Base-by-base conservation (phyloP, 208 protist genomes). In the Acanthamoeba lugdunensis region DNA sequence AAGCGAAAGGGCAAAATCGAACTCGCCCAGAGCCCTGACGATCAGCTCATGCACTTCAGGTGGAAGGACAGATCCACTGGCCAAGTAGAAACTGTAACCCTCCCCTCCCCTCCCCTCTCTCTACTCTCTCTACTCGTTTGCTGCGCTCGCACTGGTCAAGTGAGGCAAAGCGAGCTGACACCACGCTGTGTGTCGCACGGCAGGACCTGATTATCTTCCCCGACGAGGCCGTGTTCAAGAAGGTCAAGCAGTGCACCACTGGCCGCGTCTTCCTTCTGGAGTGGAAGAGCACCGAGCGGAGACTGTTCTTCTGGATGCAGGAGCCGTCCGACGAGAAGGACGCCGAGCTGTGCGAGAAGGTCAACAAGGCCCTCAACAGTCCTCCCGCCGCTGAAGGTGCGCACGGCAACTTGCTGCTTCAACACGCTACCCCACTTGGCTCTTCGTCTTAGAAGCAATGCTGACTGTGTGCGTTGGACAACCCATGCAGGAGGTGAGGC, bases 251-350 rank as follows among this genome's bases (percentile, higher is more conserved):
- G 52, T 94, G 91, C 79, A 96, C 94, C 28, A 96, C 95, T 1
- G 95, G 96, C 37, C 73, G 95, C 9, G 95, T 97, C 5, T 97
- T 85, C 79, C 69, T 96, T 41, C 82, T 97, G 52, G 67, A 94
- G 25, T 97, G 96, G 61, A 84, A 94, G n/a, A 37, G 16, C 52
- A 81, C 95, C 82, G 81, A 65, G 2, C 61, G 92, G 21, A 48
- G 94, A 23, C 41, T 95, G 52, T 97, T 97, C 79, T 97, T 96
- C 92, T 97, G 96, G 96, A 95, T 96, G 94, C 96, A 97, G 25
- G 93, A 94, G 56, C 93, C 93, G 1, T 81, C 84, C n/a, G 93
- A 94, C 30, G 93, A 94, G 45, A 79, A 94, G 65, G 93, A 93
- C 52, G 93, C 69, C 50, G 85, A 91, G 30, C 61, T 84, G 56